Conservation (phyloP, 805 yeast genomes). For the Pichia phayaonensis region DNA sequence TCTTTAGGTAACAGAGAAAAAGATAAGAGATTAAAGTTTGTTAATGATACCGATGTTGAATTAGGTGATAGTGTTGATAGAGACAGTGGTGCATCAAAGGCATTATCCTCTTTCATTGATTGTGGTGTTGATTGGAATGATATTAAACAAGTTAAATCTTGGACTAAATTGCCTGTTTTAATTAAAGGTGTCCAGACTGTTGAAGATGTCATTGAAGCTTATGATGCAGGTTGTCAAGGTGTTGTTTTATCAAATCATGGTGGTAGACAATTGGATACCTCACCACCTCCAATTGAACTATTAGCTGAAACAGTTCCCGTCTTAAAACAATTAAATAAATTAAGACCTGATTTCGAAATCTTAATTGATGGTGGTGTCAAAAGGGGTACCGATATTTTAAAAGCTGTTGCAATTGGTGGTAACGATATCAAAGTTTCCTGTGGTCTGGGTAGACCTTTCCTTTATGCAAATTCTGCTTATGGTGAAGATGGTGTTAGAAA, state of each 20-base stretch:
- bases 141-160: constrained; percentile 43
- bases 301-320: constrained; percentile 61
- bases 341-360: constrained; percentile 47
- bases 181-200: constrained; percentile 81
- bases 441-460: constrained; percentile 61
- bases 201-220: constrained; percentile 71
- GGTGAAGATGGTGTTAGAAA: constrained; percentile 59
- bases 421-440: constrained; percentile 65
- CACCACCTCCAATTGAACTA: constrained; percentile 71
- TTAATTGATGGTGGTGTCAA: constrained; percentile 65
- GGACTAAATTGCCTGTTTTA: constrained; percentile 58
- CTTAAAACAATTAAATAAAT: constrained; percentile 35
- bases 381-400: constrained; percentile 59
- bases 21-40: constrained; percentile 25
- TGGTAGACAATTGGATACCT: constrained; percentile 78
- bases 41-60: constrained; percentile 39
- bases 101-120: constrained; percentile 80
- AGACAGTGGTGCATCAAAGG: constrained; percentile 77
- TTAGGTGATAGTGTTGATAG: constrained; percentile 47
- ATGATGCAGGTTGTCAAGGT: constrained; percentile 64
- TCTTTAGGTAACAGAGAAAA: constrained; percentile 87
- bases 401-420: constrained; percentile 64
- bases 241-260: constrained; percentile 87
- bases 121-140: constrained; percentile 60
- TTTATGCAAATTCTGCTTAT: constrained; percentile 55